Evolutionary conservation across 2,329 filamentous ascomycete genomes (phyloP).

Genomic region (Graphilbum fragrans): DNA sequence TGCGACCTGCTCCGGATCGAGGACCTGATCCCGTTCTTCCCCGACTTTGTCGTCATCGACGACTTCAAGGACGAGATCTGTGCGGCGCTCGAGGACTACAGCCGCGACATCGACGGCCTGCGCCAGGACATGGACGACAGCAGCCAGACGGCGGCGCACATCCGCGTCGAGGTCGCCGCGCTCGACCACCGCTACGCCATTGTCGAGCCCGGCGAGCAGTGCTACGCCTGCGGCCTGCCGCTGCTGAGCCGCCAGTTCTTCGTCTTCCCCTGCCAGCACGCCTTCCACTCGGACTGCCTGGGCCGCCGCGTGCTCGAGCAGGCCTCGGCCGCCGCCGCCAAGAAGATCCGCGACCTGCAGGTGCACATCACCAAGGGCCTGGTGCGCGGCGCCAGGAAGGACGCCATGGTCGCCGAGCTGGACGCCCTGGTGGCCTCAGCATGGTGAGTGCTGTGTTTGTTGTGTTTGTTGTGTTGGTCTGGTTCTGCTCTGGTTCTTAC

Average conservation of each 20-base stretch:
- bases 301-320: conserved; percentile 77
- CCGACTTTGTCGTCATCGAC: conserved; percentile 96
- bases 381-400: conserved; percentile 57
- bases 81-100: conserved; percentile 83
- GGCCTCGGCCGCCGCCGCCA: conserved; percentile 61
- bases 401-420: conserved; percentile 75
- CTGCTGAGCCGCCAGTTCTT: conserved; percentile 89
- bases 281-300: conserved; percentile 92
- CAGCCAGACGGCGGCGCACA: conserved; percentile 76
- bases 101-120: conserved; percentile 74
- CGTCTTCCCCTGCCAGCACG: conserved; percentile 96
- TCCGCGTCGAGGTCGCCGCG: conserved; percentile 76
- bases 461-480: neutral
- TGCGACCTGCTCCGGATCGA: conserved; percentile 91
- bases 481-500: neutral
- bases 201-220: conserved; percentile 90
- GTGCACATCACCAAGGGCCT: conserved; percentile 68
- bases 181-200: conserved; percentile 88
- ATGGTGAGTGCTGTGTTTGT: conserved; percentile 46
- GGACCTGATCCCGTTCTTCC: conserved; percentile 95
- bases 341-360: conserved; percentile 77
- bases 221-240: conserved; percentile 77
- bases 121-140: conserved; percentile 95
- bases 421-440: conserved; percentile 84
- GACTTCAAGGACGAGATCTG: conserved; percentile 99